Conservation (phyloP, 495 filamentous ascomycete genomes). For the Xeromyces bisporus region DNA sequence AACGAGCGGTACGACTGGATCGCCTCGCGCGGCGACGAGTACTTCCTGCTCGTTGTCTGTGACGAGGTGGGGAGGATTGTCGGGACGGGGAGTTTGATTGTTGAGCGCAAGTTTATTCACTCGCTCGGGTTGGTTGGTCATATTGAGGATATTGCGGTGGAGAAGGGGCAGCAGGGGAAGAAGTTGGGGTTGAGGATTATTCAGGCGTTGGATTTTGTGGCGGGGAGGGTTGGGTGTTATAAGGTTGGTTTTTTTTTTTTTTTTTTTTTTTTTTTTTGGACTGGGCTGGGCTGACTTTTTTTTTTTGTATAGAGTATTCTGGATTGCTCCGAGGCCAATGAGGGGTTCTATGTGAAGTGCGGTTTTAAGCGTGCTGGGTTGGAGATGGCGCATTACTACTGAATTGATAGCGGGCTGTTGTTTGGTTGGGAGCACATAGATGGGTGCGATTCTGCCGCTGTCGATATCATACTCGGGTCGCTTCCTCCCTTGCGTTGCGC, state of each 20-base stretch:
- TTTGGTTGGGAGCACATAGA: too few species aligned
- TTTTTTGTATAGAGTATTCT: slow-evolving; percentile 40
- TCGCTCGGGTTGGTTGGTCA: slow-evolving; percentile 56
- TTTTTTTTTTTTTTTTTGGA: not conserved
- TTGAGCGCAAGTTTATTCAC: slow-evolving; percentile 43
- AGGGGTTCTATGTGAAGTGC: slow-evolving; percentile 98
- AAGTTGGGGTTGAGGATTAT: slow-evolving; percentile 87
- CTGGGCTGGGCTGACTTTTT: slow-evolving; percentile 4
- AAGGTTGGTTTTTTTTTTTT: slow-evolving; percentile 38
- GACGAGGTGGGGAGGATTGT: slow-evolving; percentile 57
- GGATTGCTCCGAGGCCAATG: slow-evolving; percentile 69
- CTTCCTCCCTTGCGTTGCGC: too few species aligned
- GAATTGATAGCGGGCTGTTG: too few species aligned
- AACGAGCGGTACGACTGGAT: slow-evolving; percentile 74
- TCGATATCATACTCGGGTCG: too few species aligned
- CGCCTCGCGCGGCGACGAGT: slow-evolving; percentile 55
- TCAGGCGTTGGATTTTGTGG: slow-evolving; percentile 80
- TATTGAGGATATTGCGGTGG: slow-evolving; percentile 95
- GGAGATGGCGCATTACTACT: slow-evolving; percentile 96
- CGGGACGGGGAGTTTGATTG: slow-evolving; percentile 72
- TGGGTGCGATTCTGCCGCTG: too few species aligned
- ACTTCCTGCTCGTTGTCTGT: slow-evolving; percentile 71
- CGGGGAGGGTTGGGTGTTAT: slow-evolving; percentile 74
- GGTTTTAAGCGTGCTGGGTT: slow-evolving; percentile 85
- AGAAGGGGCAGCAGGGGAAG: slow-evolving; percentile 88